Evolutionary conservation across 2,329 filamentous ascomycete species (phyloP).

Genomic region (Orbilia oligospora): DNA sequence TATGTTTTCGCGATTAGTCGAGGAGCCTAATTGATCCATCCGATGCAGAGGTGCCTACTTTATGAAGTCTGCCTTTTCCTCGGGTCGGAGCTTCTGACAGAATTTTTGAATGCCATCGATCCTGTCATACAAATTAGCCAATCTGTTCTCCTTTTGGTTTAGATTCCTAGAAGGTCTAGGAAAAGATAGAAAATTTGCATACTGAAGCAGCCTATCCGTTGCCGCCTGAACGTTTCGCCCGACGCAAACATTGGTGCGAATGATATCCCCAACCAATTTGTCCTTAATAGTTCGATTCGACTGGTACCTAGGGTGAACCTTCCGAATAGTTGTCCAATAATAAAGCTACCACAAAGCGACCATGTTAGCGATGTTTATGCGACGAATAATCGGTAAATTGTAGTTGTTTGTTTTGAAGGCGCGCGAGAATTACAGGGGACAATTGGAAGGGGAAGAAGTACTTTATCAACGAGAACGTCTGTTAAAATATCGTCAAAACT

Average conservation of each 20-base stretch:
- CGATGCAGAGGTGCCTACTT: slow-evolving; percentile 65
- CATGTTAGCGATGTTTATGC: slow-evolving; percentile 23
- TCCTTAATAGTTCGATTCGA: slow-evolving; percentile 83
- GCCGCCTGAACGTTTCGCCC: slow-evolving; percentile 62
- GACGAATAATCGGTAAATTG: neutral
- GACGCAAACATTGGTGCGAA: slow-evolving; percentile 69
- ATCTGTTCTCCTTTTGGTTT: neutral
- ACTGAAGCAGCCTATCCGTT: slow-evolving; percentile 63
- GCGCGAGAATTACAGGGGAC: slow-evolving; percentile 40
- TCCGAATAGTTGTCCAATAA: slow-evolving; percentile 96
- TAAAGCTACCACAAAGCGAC: slow-evolving; percentile 75
- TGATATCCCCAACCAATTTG: slow-evolving; percentile 74
- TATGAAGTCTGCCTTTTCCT: slow-evolving; percentile 72
- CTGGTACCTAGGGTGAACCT: slow-evolving; percentile 89
- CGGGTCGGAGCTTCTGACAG: slow-evolving; percentile 47
- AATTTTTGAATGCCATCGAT: slow-evolving; percentile 62
- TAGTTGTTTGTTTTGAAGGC: slow-evolving; percentile 47
- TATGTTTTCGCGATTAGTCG: neutral
- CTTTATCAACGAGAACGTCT: slow-evolving; percentile 94
- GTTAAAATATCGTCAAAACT: slow-evolving; percentile 96
- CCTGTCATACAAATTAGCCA: slow-evolving; percentile 44
- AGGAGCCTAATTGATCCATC: neutral
- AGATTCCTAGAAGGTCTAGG: neutral
- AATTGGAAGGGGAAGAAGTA: slow-evolving; percentile 71
- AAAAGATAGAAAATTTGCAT: slow-evolving; percentile 27